Evolutionary conservation across 139 green algal genomes (phyloP).

Genomic region (Prasinococcaceae sp.): DNA sequence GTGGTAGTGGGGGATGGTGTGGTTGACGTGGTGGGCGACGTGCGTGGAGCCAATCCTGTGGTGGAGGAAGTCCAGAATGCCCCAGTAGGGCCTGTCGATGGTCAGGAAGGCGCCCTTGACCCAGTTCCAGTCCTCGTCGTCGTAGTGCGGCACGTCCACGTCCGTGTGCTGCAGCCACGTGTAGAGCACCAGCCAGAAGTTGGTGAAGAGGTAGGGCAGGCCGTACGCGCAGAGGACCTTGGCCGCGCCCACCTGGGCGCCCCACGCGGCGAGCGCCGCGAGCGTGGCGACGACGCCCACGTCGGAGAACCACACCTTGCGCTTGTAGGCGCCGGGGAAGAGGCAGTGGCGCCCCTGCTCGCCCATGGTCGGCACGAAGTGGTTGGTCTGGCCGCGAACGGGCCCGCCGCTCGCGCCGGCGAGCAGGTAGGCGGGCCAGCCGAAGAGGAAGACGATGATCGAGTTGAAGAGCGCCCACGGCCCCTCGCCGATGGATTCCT

Average conservation of each 20-base stretch:
- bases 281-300: conserved; percentile 8
- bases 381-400: conserved; percentile 22
- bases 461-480: conserved; percentile 15
- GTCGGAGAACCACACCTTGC: conserved; percentile 17
- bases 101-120: conserved; percentile 27
- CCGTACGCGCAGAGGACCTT: too few relatives aligned
- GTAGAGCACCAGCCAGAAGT: conserved; percentile 30
- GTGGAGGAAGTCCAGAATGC: conserved; percentile 24
- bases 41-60: conserved; percentile 27
- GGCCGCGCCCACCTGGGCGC: too few relatives aligned
- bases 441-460: conserved; percentile 18
- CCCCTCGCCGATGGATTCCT: conserved; percentile 1
- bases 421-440: conserved; percentile 26
- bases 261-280: conserved; percentile 9
- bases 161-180: conserved; percentile 32
- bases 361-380: conserved; percentile 14
- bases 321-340: conserved; percentile 18
- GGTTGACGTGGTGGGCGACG: conserved; percentile 26
- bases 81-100: conserved; percentile 23
- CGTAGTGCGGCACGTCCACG: conserved; percentile 27
- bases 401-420: conserved; percentile 18
- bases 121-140: conserved; percentile 22
- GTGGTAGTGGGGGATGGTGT: conserved; percentile 30
- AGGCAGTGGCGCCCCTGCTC: conserved; percentile 10
- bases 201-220: conserved; percentile 20